phyloP scores from a whole-genome alignment of 352 stramenopile genomes.

The Saprolegnia diclina region DNA sequence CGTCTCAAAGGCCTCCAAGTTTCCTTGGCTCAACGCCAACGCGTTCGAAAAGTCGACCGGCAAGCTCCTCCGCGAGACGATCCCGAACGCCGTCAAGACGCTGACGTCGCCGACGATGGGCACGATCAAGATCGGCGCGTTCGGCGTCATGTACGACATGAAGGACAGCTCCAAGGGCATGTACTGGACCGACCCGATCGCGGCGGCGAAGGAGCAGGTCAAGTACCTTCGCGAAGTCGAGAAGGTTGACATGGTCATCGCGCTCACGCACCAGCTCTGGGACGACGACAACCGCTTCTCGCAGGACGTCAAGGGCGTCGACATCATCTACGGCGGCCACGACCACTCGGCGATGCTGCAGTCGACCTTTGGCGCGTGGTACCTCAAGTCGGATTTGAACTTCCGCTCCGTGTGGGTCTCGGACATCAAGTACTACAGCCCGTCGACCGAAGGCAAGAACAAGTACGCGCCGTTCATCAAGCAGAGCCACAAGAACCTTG shows the following conservation, averaged over 20 bases:
- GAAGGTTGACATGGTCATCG: slow-evolving; percentile 66
- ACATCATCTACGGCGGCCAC: slow-evolving; percentile 66
- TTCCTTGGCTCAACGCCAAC: slow-evolving; percentile 73
- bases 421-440: slow-evolving; percentile 50
- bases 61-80: slow-evolving; percentile 6
- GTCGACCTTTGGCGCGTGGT: slow-evolving; percentile 60
- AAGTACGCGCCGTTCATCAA: slow-evolving; percentile 29
- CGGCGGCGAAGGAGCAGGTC: slow-evolving; percentile 48
- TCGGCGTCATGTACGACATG: slow-evolving; percentile 79
- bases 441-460: slow-evolving; percentile 33
- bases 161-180: slow-evolving; percentile 51
- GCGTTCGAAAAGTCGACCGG: slow-evolving; percentile 45
- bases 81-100: slow-evolving; percentile 34
- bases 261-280: slow-evolving; percentile 60
- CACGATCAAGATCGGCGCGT: slow-evolving; percentile 53
- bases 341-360: slow-evolving; percentile 72
- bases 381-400: slow-evolving; percentile 67
- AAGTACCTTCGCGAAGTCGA: slow-evolving; percentile 34
- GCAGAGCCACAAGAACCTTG: slow-evolving; percentile 48
- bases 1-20: slow-evolving; percentile 48
- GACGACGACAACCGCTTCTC: slow-evolving; percentile 67
- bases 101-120: slow-evolving; percentile 39
- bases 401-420: slow-evolving; percentile 64
- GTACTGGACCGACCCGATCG: slow-evolving; percentile 62
- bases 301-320: slow-evolving; percentile 52